These are phyloP conservation scores for Herpotrichia juniperi DNA, from an alignment of 2,329 filamentous ascomycete species.

Conservation along the genomic window DNA sequence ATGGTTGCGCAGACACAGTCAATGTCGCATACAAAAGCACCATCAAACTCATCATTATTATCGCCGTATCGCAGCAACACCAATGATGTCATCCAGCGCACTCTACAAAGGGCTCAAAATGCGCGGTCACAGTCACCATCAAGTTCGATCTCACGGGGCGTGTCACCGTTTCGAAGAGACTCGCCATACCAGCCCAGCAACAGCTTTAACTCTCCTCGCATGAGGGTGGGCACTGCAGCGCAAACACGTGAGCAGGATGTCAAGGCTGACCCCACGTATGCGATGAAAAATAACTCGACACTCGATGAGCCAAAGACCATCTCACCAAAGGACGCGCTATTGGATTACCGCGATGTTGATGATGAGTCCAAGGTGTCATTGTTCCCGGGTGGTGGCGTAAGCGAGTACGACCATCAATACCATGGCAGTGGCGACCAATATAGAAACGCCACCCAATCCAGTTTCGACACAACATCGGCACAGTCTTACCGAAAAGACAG, in stretches of 20 bases:
- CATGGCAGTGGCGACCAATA: constrained; percentile 48
- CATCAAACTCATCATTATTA: constrained; percentile 56
- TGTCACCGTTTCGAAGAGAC: constrained; percentile 81
- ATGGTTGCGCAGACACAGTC: constrained; percentile 52
- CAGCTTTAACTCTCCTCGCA: constrained; percentile 48
- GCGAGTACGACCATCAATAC: constrained; percentile 57
- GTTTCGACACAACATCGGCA: constrained; percentile 42
- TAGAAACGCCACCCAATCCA: constrained; percentile 42
- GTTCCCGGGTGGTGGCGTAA: constrained; percentile 68
- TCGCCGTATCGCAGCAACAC: constrained; percentile 57
- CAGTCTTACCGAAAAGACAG: constrained; percentile 41
- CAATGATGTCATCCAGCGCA: constrained; percentile 69
- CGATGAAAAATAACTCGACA: constrained; percentile 47
- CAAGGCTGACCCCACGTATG: constrained; percentile 61
- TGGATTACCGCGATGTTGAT: constrained; percentile 82
- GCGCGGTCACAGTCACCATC: constrained; percentile 65
- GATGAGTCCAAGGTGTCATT: constrained; percentile 73
- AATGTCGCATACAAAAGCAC: constrained; percentile 48
- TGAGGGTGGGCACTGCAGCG: constrained; percentile 60
- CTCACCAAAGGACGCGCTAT: constrained; percentile 87
- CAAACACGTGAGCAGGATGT: constrained; percentile 68
- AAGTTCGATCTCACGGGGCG: constrained; percentile 63
- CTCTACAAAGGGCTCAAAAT: constrained; percentile 78
- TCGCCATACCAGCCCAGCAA: constrained; percentile 57
- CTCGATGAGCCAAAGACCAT: constrained; percentile 75